Percentiles rank a stretch among this genome's conserved stretches.
These are phyloP conservation scores for Umbelopsis ramanniana DNA, from an alignment of 192 early-diverging fungal genomes.

Conservation along the genomic window DNA sequence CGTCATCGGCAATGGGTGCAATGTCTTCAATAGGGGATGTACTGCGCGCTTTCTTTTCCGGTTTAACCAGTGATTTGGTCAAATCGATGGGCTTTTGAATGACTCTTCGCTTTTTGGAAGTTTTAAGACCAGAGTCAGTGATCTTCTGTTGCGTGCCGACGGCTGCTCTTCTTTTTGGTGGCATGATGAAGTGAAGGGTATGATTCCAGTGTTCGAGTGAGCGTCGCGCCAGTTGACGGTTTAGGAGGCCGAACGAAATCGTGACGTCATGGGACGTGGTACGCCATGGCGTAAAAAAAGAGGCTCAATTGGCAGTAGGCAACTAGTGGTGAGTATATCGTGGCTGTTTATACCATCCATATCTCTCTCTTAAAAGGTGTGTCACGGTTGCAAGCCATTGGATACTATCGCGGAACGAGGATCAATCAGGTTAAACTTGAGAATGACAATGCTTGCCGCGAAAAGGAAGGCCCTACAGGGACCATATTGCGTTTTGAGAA, in stretches of 20 bases:
- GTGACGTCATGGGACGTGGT: background rate
- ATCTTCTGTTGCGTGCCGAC: background rate
- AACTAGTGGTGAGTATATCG: no score
- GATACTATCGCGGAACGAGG: no score
- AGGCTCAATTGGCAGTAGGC: no score
- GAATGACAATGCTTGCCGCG: no score
- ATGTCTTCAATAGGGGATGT: background rate
- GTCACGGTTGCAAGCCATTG: no score
- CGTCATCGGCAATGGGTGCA: background rate
- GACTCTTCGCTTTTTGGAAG: conserved; percentile 7
- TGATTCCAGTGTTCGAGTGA: background rate
- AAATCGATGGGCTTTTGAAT: conserved; percentile 19
- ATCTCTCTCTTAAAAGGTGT: no score
- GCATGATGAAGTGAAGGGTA: background rate
- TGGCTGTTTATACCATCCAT: no score
- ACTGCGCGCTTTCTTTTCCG: background rate
- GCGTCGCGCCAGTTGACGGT: conserved; percentile 22
- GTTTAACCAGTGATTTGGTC: background rate
- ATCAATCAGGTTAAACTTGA: no score
- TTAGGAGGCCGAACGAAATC: background rate
- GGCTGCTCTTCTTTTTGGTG: conserved; percentile 3
- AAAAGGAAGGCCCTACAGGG: no score
- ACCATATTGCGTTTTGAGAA: no score
- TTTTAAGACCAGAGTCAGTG: background rate
- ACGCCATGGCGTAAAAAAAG: background rate